A percentile compares a stretch with the other conserved stretches of the same genome.
Conservation (phyloP, 192 early-diverging fungal genomes). For the Dissophora ornata region DNA sequence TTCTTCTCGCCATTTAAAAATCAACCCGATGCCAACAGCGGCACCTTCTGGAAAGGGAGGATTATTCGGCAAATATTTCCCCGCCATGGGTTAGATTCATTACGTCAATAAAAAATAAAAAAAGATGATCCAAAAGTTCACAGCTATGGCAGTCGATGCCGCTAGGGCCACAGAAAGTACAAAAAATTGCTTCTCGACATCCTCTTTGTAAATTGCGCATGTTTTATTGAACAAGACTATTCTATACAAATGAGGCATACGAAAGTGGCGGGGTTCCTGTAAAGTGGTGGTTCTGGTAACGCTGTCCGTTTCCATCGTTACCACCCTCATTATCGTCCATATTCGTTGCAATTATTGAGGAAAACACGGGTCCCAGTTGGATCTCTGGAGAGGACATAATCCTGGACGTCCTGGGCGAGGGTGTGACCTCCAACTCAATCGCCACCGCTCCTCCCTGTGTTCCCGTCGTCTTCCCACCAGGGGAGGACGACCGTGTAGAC, state of each 20-base stretch:
- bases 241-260: background rate
- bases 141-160: no score
- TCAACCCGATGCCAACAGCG: no score
- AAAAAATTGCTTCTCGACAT: no score
- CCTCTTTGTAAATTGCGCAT: no score
- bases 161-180: no score
- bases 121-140: no score
- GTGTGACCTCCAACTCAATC: background rate
- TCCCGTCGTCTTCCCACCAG: background rate
- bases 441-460: background rate
- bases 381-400: slow-evolving; percentile 46
- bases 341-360: background rate
- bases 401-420: slow-evolving; percentile 33
- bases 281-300: slow-evolving; percentile 16
- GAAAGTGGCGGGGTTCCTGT: slow-evolving; percentile 16
- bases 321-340: background rate
- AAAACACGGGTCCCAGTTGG: slow-evolving; percentile 17
- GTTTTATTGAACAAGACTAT: no score
- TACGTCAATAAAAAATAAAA: no score
- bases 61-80: no score
- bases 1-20: no score
- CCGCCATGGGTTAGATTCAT: no score
- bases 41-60: no score
- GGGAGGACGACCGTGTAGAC: background rate
- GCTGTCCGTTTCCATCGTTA: background rate